Percentiles rank a stretch among this genome's conserved stretches.
phyloP scores from a whole-genome alignment of 495 filamentous ascomycete species.

The Sabuloglossum arenarium region DNA sequence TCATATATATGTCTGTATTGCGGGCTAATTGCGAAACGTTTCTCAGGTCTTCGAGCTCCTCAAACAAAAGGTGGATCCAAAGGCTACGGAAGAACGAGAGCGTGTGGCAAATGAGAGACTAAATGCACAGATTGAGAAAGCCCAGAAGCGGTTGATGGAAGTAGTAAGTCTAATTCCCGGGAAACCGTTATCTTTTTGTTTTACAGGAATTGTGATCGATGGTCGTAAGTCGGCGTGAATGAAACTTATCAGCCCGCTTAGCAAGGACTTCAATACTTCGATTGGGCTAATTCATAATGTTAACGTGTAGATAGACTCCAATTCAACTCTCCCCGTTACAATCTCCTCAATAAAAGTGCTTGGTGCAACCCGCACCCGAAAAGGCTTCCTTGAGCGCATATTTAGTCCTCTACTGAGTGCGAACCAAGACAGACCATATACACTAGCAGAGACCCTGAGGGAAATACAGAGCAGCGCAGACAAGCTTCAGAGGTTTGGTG shows the following conservation, averaged over 20 bases:
- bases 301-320: constrained; percentile 44
- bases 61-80: constrained; percentile 36
- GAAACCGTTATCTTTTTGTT: neutral
- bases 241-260: no score
- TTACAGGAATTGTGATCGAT: neutral
- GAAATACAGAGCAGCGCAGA: constrained; percentile 43
- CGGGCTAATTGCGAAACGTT: no score
- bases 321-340: constrained; percentile 55
- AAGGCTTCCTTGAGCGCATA: constrained; percentile 55
- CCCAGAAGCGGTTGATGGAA: constrained; percentile 38
- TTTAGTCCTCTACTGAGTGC: constrained; percentile 56
- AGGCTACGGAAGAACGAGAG: constrained; percentile 37
- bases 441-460: constrained; percentile 51
- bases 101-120: constrained; percentile 38
- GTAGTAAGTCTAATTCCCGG: constrained; percentile 18
- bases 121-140: constrained; percentile 42
- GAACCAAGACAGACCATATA: constrained; percentile 44
- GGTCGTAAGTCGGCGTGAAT: neutral
- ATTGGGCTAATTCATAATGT: neutral
- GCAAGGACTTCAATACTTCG: no score
- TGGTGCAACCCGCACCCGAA: constrained; percentile 55
- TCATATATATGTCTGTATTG: neutral
- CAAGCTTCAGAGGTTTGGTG: constrained; percentile 69
- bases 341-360: constrained; percentile 68
- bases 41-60: constrained; percentile 45